Evolutionary conservation across 1,284 basidiomycete species (phyloP), one percentile per base, ranked within the genome.

Genomic region (Ganoderma boninense): DNA sequence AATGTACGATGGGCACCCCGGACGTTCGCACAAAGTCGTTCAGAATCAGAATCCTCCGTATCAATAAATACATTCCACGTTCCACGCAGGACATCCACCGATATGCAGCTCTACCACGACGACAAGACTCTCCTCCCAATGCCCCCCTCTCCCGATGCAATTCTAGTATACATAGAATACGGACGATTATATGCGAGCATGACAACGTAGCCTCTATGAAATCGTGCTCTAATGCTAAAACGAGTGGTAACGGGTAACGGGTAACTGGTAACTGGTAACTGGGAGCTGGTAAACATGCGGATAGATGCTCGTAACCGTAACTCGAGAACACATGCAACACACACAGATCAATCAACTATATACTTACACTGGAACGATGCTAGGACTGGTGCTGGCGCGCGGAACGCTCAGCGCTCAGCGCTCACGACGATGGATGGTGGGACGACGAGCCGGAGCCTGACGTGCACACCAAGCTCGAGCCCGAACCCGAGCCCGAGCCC

Each of bases 91-190:
- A 40, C 35, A 60, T 3, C 57, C 57, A 40, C 32, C 32, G 40
- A 35, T 40, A 40, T n/a, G 20, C n/a, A n/a, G 57, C 57, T 60
- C 57, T 60, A 60, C 57, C 14, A 18, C 32, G 40, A 38, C 49
- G 23, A 38, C 23, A 11, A 10, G 35, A 38, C 20, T 35, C 57
- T 60, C n/a, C n/a, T 18, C 26, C 26, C 62, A 26, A 46, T 42
- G 62, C 57, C 16, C 62, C 42, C 46, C 23, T 29, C 42, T 0
- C 26, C 26, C 62, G 42, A 46, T 42, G 62, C 57, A 65, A 64
- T 64, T 69, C 67, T 73, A 71, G 11, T 73, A 20, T 73, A 73
- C 72, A 73, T 69, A 71, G 64, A 65, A 69, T 71, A 71, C 64
- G 42, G 59, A 71, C 61, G 49, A 71, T 71, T 73, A 73, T 42